A percentile compares a stretch with the other conserved stretches of the same genome.
Evolutionary conservation across 148 eudicot species (phyloP).

Genomic region (Pharnaceum exiguum): DNA sequence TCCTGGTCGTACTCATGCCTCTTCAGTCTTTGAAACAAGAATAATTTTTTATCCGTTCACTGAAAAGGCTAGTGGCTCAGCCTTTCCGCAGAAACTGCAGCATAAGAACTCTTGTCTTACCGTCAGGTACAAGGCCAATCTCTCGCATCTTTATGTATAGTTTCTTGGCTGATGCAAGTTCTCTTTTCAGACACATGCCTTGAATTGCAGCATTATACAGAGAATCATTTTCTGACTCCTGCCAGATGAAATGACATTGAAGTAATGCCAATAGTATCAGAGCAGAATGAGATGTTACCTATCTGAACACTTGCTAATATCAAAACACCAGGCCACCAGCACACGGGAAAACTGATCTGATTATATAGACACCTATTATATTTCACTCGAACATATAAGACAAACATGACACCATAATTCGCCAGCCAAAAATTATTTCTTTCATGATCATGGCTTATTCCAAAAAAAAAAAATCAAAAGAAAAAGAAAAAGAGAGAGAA

Average conservation of each 20-base stretch:
- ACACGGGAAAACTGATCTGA: no score
- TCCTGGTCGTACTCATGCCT: not conserved
- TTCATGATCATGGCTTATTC: no score
- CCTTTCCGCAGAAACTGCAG: constrained; percentile 41
- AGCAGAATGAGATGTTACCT: not conserved
- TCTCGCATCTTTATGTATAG: constrained; percentile 59
- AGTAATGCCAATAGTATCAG: not conserved
- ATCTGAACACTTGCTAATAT: no score
- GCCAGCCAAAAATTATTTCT: no score
- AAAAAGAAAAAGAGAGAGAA: no score
- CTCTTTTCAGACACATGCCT: constrained; percentile 56
- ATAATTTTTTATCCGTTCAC: not conserved
- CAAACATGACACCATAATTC: no score
- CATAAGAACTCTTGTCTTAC: constrained; percentile 69
- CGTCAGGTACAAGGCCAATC: constrained; percentile 51
- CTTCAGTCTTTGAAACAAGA: not conserved
- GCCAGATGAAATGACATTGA: not conserved
- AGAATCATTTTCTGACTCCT: constrained; percentile 45
- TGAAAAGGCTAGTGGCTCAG: not conserved
- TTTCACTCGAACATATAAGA: no score
- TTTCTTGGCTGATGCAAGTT: constrained; percentile 45
- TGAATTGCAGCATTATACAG: constrained; percentile 69
- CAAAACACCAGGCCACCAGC: no score
- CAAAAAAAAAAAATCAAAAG: no score
- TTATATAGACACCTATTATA: no score